A percentile compares a stretch with the other conserved stretches of the same genome.
phyloP scores from a whole-genome alignment of 805 yeast species.

The Wickerhamiella shivajii region DNA sequence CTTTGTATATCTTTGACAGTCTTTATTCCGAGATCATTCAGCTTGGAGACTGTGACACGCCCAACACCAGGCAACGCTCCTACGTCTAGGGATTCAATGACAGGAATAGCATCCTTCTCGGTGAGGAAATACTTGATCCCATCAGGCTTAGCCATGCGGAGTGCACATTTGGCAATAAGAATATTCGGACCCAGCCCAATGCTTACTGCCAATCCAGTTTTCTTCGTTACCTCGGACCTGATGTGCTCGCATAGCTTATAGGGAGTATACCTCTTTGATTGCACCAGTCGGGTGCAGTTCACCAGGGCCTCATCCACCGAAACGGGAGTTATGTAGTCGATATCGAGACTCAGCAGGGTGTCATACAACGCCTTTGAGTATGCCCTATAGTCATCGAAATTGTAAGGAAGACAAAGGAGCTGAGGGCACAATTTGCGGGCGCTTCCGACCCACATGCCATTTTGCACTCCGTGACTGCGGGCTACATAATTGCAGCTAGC shows the following conservation, averaged over 20 bases:
- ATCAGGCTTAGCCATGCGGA: slow-evolving; percentile 66
- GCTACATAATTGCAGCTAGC: slow-evolving; percentile 91
- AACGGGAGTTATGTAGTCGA: slow-evolving; percentile 51
- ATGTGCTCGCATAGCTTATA: slow-evolving; percentile 24
- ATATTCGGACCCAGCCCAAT: slow-evolving; percentile 68
- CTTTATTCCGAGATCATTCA: slow-evolving; percentile 27
- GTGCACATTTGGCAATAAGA: slow-evolving; percentile 59
- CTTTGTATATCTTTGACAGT: slow-evolving; percentile 29
- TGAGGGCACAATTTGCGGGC: slow-evolving; percentile 58
- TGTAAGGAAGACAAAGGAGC: slow-evolving; percentile 49
- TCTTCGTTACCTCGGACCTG: slow-evolving; percentile 28
- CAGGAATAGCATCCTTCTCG: slow-evolving; percentile 20
- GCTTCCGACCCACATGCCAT: slow-evolving; percentile 78
- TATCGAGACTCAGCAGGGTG: slow-evolving; percentile 32
- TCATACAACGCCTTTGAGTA: slow-evolving; percentile 53
- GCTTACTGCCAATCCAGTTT: slow-evolving; percentile 56
- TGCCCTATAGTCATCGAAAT: slow-evolving; percentile 56
- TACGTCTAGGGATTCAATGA: slow-evolving; percentile 28
- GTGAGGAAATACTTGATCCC: slow-evolving; percentile 35
- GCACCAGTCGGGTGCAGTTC: slow-evolving; percentile 35
- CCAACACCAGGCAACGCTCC: slow-evolving; percentile 34
- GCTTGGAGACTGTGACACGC: slow-evolving; percentile 29
- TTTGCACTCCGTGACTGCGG: slow-evolving; percentile 56
- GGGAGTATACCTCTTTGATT: slow-evolving; percentile 14
- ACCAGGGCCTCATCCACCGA: slow-evolving; percentile 87